phyloP scores from a whole-genome alignment of 345 rosid genomes.

The Lepidium africanum region DNA sequence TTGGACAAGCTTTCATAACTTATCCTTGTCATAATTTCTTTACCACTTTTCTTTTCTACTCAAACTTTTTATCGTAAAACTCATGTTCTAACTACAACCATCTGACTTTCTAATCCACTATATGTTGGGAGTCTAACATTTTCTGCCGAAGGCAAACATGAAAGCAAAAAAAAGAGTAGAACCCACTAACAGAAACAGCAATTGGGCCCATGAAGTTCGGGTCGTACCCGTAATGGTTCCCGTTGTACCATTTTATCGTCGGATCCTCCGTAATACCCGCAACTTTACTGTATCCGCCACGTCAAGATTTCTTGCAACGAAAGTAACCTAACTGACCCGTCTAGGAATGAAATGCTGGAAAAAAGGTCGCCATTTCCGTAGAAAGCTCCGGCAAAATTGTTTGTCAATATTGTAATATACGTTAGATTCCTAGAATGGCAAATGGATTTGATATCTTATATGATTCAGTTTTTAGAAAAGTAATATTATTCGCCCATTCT shows the following conservation, averaged over 20 bases:
- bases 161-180: slow-evolving; percentile 55
- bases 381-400: too few species aligned
- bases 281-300: slow-evolving; percentile 25
- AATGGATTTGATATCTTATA: too few species aligned
- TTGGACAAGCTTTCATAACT: not conserved
- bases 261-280: slow-evolving; percentile 19
- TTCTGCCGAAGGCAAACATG: slow-evolving; percentile 56
- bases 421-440: too few species aligned
- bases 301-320: slow-evolving; percentile 11
- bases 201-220: slow-evolving; percentile 56
- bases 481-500: too few species aligned
- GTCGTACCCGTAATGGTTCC: slow-evolving; percentile 43
- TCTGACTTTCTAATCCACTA: not conserved
- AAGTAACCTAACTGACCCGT: too few species aligned
- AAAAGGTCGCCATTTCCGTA: too few species aligned
- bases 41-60: not conserved
- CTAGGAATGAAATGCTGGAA: too few species aligned
- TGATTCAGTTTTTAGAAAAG: too few species aligned
- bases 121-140: slow-evolving; percentile 55
- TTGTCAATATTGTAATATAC: too few species aligned
- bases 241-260: slow-evolving; percentile 25
- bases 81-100: not conserved
- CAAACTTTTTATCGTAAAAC: not conserved
- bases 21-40: not conserved
- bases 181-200: slow-evolving; percentile 47